Evolutionary conservation across 1,284 basidiomycete species (phyloP), one percentile per base, ranked within the genome.

Genomic region (Psilocybe mexicana): DNA sequence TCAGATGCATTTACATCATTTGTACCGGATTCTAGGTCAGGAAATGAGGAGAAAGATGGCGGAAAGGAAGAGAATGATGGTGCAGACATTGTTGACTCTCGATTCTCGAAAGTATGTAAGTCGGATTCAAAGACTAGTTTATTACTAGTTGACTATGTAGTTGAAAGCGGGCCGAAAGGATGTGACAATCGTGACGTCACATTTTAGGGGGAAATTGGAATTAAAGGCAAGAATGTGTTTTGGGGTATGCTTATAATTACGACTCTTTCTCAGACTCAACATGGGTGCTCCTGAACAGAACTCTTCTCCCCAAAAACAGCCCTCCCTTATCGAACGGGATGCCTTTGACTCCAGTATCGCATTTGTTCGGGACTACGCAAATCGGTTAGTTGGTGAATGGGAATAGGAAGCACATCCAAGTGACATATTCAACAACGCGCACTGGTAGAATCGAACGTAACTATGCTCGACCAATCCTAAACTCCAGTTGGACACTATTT

Each of bases 21-120:
- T 12, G 76, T 65, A 4, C 74, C 77, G 52, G 76, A 70, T 12
- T 80, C 79, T 11, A 78, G 63, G 50, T 85, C 81, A 25, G 86
- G 85, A 67, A 90, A 89, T n/a, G 85, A 85, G 26, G 78, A 70
- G 67, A 88, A 89, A 1, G 84, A 81, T 12, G 82, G 79, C 46
- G 84, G 79, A 61, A 85, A 78, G 5, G 83, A 84, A 3, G 79
- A 77, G 66, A 85, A 78, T 6, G 84, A 83, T 43, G 84, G 79
- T 24, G 79, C 69, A 63, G 79, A 74, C 79, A 83, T 82, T 18
- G 49, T 43, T 33, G 30, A 33, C 5, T 18, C 18, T 18, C 18
- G 18, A 18, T 18, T 18, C 18, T 18, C 18, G 18, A 18, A 18
- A 18, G 18, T 18, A 18, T 18, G 18, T 18, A 18, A 18, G 18